These are phyloP conservation scores for Phalaenopsis equestris DNA, from an alignment of 106 monocot species.

Conservation along the genomic window DNA sequence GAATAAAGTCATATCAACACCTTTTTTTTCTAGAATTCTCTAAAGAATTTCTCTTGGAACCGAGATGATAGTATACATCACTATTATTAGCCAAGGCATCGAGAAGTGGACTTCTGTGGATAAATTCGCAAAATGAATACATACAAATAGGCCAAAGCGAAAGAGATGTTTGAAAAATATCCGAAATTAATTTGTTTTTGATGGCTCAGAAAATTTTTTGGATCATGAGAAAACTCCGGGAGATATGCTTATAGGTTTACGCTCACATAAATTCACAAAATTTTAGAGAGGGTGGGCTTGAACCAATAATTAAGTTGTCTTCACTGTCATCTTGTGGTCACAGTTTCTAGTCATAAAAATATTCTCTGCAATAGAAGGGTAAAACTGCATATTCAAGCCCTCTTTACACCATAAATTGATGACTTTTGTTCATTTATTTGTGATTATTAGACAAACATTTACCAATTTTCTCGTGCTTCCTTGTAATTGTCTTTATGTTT, in stretches of 20 bases:
- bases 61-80: not conserved
- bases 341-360: not conserved
- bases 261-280: not conserved
- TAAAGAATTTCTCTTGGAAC: not conserved
- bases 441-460: not conserved
- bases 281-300: not conserved
- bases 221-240: constrained; percentile 3
- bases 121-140: not conserved
- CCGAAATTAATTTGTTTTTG: not conserved
- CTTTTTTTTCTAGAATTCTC: too few relatives aligned
- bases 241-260: not conserved
- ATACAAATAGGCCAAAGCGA: not conserved
- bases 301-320: not conserved
- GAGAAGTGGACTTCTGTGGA: not conserved
- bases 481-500: not conserved
- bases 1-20: too few relatives aligned
- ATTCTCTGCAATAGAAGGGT: not conserved
- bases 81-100: not conserved
- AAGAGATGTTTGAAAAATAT: not conserved
- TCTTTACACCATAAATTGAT: not conserved
- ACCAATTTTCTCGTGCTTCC: not conserved
- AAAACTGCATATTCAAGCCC: not conserved
- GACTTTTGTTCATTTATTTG: not conserved
- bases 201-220: not conserved
- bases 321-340: not conserved